Conservation (phyloP, 352 stramenopile genomes). For the Globisporangium nodosum region DNA sequence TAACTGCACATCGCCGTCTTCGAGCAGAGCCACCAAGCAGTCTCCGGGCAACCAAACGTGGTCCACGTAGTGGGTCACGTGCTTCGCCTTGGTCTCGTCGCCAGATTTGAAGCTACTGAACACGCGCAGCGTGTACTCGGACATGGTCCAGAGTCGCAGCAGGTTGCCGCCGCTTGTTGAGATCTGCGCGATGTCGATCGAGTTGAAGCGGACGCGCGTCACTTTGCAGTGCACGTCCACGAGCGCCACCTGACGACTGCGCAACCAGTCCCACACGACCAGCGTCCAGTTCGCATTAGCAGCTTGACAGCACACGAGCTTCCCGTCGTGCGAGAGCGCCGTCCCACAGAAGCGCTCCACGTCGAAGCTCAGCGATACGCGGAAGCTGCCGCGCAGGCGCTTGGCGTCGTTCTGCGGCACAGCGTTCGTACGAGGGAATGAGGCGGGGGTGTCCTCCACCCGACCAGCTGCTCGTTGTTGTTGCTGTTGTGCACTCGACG, state of each 20-base stretch:
- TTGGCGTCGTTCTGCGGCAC: neutral
- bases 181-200: slow-evolving; percentile 72
- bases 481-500: neutral
- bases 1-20: slow-evolving; percentile 69
- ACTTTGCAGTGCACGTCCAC: slow-evolving; percentile 67
- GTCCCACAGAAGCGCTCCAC: slow-evolving; percentile 47
- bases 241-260: slow-evolving; percentile 50
- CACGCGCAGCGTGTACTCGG: slow-evolving; percentile 60
- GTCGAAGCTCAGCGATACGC: slow-evolving; percentile 43
- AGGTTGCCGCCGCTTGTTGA: slow-evolving; percentile 64
- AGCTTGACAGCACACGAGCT: slow-evolving; percentile 55
- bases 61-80: slow-evolving; percentile 49
- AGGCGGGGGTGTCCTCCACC: neutral
- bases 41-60: slow-evolving; percentile 70
- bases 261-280: slow-evolving; percentile 75
- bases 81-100: slow-evolving; percentile 50
- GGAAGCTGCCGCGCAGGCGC: slow-evolving; percentile 13
- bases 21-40: slow-evolving; percentile 55
- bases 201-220: slow-evolving; percentile 69
- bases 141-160: slow-evolving; percentile 73
- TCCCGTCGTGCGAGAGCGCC: slow-evolving; percentile 62
- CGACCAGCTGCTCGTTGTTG: neutral
- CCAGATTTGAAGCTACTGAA: slow-evolving; percentile 75
- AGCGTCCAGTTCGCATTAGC: slow-evolving; percentile 53
- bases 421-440: no score